phyloP scores from a whole-genome alignment of 164 flowering plant genomes.

The Chloranthus sessilifolius region DNA sequence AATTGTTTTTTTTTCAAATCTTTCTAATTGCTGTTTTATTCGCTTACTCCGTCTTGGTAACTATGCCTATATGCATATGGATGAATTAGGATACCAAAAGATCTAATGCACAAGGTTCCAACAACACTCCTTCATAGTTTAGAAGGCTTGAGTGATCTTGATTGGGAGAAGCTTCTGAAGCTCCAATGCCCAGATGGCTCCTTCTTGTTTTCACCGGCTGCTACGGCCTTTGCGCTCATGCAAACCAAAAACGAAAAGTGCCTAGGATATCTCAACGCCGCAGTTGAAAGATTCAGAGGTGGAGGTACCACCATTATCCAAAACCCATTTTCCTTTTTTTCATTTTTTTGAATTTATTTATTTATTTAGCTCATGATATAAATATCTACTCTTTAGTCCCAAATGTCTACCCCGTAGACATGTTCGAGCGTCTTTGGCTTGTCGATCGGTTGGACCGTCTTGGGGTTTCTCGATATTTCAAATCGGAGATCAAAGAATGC shows the following conservation, averaged over 20 bases:
- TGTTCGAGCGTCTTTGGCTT: slow-evolving; percentile 65
- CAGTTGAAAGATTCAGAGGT: slow-evolving; percentile 67
- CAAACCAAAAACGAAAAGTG: slow-evolving; percentile 70
- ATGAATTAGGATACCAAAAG: no score
- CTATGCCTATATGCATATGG: no score
- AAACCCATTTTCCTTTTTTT: slow-evolving; percentile 1
- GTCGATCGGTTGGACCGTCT: slow-evolving; percentile 78
- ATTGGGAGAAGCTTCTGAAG: slow-evolving; percentile 78
- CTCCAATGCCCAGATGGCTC: slow-evolving; percentile 82
- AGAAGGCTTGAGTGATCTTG: slow-evolving; percentile 81
- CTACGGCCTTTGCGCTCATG: slow-evolving; percentile 90
- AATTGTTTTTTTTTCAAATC: no score
- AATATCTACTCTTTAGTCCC: slow-evolving; percentile 44
- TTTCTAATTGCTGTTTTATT: no score
- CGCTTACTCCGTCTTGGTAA: no score
- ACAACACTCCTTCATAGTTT: slow-evolving; percentile 90
- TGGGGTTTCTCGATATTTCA: slow-evolving; percentile 63
- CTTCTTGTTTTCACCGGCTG: slow-evolving; percentile 84
- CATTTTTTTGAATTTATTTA: no score
- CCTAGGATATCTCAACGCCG: slow-evolving; percentile 45
- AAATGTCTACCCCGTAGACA: slow-evolving; percentile 64
- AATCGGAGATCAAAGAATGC: slow-evolving; percentile 41
- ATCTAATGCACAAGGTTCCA: no score
- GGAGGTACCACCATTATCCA: no score
- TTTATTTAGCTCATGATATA: no score